Evolutionary conservation across 768 basidiomycete genomes (phyloP).

Genomic region (Hygrophorus pudorinus): DNA sequence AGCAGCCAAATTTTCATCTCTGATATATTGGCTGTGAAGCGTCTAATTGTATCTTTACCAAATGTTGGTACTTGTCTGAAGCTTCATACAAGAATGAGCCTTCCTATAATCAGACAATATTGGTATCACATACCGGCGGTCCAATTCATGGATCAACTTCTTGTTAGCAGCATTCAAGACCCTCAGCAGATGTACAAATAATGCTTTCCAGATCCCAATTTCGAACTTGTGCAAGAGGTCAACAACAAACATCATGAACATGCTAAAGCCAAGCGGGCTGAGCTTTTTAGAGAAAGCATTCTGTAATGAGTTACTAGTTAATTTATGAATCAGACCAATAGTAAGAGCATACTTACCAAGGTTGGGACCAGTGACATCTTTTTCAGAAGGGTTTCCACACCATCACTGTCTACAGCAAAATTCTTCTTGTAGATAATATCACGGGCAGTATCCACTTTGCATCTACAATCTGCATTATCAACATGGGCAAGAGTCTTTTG

Average conservation of each 20-base stretch:
- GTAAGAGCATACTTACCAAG: constrained; percentile 10
- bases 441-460: constrained; percentile 11
- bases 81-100: no score
- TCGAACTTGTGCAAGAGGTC: constrained; percentile 7
- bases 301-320: neutral
- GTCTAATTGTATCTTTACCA: no score
- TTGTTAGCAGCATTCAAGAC: constrained; percentile 2
- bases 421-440: constrained; percentile 19
- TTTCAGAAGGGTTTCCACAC: constrained; percentile 19
- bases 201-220: neutral
- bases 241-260: constrained; percentile 4
- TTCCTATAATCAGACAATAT: no score
- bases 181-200: neutral
- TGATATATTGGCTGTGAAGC: no score
- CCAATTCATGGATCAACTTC: neutral
- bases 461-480: constrained; percentile 6
- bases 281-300: constrained; percentile 4
- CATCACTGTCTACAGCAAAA: constrained; percentile 15
- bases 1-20: no score
- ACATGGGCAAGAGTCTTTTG: constrained; percentile 3
- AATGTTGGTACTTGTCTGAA: no score
- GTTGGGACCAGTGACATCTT: constrained; percentile 21
- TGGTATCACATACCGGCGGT: neutral
- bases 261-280: constrained; percentile 2
- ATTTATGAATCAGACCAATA: neutral